phyloP scores from a whole-genome alignment of 805 yeast genomes.

The Candida methanosorbosa region DNA sequence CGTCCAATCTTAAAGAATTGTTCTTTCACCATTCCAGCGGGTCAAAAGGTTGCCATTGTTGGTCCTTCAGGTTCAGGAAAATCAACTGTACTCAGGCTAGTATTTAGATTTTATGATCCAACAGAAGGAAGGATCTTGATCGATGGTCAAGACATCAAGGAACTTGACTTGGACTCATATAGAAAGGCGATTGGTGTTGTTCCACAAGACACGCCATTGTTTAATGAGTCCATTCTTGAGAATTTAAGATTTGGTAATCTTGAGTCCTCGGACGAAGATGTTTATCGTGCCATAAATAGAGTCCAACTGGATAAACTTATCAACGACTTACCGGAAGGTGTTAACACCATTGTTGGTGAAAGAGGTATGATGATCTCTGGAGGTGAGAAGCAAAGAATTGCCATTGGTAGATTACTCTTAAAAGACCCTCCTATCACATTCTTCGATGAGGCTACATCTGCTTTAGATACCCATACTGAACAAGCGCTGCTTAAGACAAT shows the following conservation, averaged over 20 bases:
- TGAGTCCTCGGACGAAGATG: conserved; percentile 65
- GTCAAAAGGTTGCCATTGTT: conserved; percentile 85
- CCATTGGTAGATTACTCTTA: conserved; percentile 83
- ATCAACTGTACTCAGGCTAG: conserved; percentile 75
- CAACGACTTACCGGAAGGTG: conserved; percentile 71
- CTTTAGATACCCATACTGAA: conserved; percentile 94
- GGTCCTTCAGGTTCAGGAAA: conserved; percentile 97
- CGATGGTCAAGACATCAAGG: conserved; percentile 82
- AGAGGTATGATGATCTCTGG: conserved; percentile 99
- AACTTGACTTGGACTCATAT: conserved; percentile 66
- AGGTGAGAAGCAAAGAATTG: conserved; percentile 96
- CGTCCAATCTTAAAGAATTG: conserved; percentile 80
- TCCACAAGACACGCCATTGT: conserved; percentile 95
- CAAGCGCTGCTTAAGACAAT: conserved; percentile 74
- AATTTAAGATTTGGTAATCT: conserved; percentile 83
- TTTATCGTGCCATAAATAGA: conserved; percentile 49
- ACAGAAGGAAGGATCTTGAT: conserved; percentile 66
- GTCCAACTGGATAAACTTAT: conserved; percentile 65
- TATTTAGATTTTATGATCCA: conserved; percentile 87
- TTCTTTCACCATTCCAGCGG: conserved; percentile 81
- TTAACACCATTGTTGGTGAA: conserved; percentile 86
- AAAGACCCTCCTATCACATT: conserved; percentile 86
- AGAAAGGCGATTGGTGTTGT: conserved; percentile 80
- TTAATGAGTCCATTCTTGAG: conserved; percentile 83
- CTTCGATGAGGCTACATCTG: conserved; percentile 96